phyloP scores from a whole-genome alignment of 805 yeast species.

The Ogataea populi-albae region DNA sequence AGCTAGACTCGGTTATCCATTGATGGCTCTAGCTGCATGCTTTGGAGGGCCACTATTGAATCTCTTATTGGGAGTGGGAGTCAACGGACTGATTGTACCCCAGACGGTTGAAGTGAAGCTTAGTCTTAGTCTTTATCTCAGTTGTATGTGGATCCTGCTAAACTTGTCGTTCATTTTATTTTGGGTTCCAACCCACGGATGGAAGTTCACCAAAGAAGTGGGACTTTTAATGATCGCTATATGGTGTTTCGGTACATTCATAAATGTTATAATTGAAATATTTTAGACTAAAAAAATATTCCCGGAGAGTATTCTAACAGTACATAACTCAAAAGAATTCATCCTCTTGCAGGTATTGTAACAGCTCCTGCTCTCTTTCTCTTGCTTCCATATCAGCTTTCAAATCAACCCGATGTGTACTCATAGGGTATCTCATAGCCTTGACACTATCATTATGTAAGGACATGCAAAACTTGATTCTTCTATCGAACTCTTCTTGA shows the following conservation, averaged over 20 bases:
- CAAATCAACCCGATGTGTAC: conserved; percentile 47
- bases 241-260: conserved; percentile 41
- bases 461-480: conserved; percentile 88
- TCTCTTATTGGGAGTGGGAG: conserved; percentile 74
- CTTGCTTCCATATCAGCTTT: conserved; percentile 53
- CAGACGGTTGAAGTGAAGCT: conserved; percentile 31
- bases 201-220: conserved; percentile 38
- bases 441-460: conserved; percentile 90
- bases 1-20: conserved; percentile 76
- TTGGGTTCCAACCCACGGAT: conserved; percentile 39
- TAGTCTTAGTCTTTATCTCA: conserved; percentile 38
- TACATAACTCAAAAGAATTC: conserved; percentile 39
- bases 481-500: conserved; percentile 82
- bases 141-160: conserved; percentile 39
- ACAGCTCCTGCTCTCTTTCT: conserved; percentile 47
- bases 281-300: conserved; percentile 4
- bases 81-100: conserved; percentile 57
- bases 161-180: conserved; percentile 38
- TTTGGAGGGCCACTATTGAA: conserved; percentile 89
- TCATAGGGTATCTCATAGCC: conserved; percentile 89
- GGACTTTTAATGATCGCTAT: conserved; percentile 39
- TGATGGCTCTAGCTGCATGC: conserved; percentile 94
- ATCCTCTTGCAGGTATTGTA: conserved; percentile 45
- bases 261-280: conserved; percentile 31
- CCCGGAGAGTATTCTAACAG: background rate